A percentile compares a stretch with the other conserved stretches of the same genome.
These are phyloP conservation scores for Acacia concinna DNA, from an alignment of 331 rosid genomes.

Conservation along the genomic window DNA sequence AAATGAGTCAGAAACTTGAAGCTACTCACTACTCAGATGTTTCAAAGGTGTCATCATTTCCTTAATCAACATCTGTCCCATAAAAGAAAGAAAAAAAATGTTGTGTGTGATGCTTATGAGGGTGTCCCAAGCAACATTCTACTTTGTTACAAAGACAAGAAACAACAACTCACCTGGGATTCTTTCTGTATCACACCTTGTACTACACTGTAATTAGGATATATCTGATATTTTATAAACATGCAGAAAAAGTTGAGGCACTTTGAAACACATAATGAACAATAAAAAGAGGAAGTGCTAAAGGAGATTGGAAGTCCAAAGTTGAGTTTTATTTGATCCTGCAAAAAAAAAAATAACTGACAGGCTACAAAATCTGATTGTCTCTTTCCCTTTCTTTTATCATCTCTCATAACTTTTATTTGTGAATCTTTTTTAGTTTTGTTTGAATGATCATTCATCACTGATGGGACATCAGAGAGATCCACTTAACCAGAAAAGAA, in stretches of 20 bases:
- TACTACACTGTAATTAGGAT: constrained; percentile 36
- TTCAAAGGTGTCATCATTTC: constrained; percentile 40
- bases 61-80: constrained; percentile 47
- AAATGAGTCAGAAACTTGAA: constrained; percentile 50
- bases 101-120: constrained; percentile 49
- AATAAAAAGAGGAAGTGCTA: constrained; percentile 9
- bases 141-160: constrained; percentile 90
- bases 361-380: background rate
- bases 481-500: background rate
- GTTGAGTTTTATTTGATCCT: constrained; percentile 2
- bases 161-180: constrained; percentile 66
- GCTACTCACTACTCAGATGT: constrained; percentile 81
- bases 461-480: background rate
- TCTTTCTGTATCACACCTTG: constrained; percentile 37
- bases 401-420: constrained; percentile 8
- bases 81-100: background rate
- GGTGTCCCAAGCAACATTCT: constrained; percentile 70
- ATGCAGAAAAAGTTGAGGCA: constrained; percentile 29
- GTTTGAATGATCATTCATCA: constrained; percentile 23
- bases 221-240: constrained; percentile 9
- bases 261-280: constrained; percentile 34
- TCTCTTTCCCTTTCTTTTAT: background rate
- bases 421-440: background rate
- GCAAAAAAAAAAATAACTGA: background rate
- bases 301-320: constrained; percentile 11